Base-by-base conservation (phyloP, 257 asterid species). In the Scutellaria barbata region DNA sequence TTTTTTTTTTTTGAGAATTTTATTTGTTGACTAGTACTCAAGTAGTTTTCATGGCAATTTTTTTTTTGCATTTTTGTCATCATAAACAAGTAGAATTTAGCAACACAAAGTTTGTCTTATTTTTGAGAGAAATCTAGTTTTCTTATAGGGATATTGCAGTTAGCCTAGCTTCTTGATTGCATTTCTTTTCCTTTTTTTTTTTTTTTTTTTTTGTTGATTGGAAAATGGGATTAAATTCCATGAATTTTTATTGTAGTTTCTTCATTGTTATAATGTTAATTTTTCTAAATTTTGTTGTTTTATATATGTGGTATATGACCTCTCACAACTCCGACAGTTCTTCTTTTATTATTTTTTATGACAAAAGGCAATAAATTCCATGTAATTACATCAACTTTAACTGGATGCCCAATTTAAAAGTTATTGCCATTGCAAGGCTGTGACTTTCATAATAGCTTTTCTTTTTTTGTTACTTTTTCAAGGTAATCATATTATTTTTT, bases 11-110 rank as follows among this genome's bases (percentile, higher is more conserved):
- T 67, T 71, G 20, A 2, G 7, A 30, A 35, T 66, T 12, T 30
- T 8, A 5, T 46, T 74, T 47, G 10, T 63, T 22, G 68, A 68
- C 33, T 73, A 68, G 62, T 63, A 35, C 40, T 58, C 60, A 11
- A 55, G 45, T 66, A 64, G 54, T 60, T 64, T 4, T 54, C n/a
- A 9, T 42, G 69, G 66, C 63, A 57, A 71, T n/a, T n/a, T n/a
- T n/a, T n/a, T n/a, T n/a, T n/a, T 42, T 33, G 37, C 50, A 22
- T 8, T 58, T 42, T 65, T 55, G 47, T 65, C 16, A 17, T 77
- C 30, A 35, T 22, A 22, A 22, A 22, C 25, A 30, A 30, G 35
- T 30, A 30, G 35, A 30, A 30, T 30, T 30, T 69, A 74, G 81
- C 46, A 52, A 45, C 37, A 45, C 48, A 68, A 60, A 25, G 25